Evolutionary conservation across 768 basidiomycete genomes (phyloP).

Genomic region (Lentinula boryana): DNA sequence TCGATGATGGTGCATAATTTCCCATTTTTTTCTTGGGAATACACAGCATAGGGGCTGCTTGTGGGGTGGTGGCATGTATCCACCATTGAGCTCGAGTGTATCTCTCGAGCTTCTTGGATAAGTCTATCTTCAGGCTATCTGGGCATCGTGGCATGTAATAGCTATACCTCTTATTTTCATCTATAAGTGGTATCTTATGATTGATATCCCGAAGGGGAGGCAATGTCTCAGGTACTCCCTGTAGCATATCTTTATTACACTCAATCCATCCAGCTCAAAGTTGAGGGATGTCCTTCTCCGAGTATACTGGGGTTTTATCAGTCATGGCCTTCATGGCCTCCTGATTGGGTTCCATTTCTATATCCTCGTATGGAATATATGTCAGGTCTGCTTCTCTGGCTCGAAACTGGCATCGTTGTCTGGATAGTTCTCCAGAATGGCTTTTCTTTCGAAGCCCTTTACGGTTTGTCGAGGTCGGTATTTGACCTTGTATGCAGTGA

Average conservation of each 20-base stretch:
- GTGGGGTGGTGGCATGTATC: background rate
- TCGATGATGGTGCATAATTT: too few relatives aligned
- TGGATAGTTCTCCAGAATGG: background rate
- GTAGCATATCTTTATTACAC: background rate
- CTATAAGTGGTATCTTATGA: constrained; percentile 27
- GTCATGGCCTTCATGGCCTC: background rate
- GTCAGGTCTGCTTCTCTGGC: background rate
- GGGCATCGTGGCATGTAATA: constrained; percentile 2
- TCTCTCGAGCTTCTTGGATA: background rate
- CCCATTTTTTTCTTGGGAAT: too few relatives aligned
- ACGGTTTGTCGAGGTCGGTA: background rate
- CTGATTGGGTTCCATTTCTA: background rate
- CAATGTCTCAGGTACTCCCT: background rate
- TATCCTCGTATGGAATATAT: background rate
- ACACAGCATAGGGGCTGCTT: too few relatives aligned
- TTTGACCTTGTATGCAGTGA: background rate
- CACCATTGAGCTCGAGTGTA: constrained; percentile 1
- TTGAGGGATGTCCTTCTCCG: background rate
- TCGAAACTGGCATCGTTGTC: background rate
- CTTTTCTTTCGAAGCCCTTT: background rate
- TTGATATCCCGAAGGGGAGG: constrained; percentile 26
- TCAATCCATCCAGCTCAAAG: background rate
- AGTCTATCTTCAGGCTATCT: background rate
- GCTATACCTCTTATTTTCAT: constrained; percentile 20
- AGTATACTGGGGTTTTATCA: background rate